Evolutionary conservation across 1,284 basidiomycete genomes (phyloP).

Genomic region (Phenoliferia sp.): DNA sequence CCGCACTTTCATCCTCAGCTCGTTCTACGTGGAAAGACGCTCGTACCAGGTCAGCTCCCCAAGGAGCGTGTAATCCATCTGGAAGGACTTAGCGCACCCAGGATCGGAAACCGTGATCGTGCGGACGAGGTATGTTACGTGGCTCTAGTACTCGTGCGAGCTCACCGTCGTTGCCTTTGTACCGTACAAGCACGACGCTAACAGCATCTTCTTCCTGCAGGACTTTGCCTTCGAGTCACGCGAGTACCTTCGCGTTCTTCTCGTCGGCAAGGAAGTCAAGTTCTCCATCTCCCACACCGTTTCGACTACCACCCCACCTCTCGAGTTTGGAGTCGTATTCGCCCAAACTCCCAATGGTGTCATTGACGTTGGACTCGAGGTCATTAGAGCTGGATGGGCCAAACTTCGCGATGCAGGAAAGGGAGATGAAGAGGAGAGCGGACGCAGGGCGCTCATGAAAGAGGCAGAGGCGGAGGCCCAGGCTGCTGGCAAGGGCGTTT

Average conservation of each 20-base stretch:
- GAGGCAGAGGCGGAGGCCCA: slow-evolving; percentile 73
- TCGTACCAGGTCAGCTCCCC: slow-evolving; percentile 16
- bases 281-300: slow-evolving; percentile 72
- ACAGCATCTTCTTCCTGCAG: slow-evolving; percentile 45
- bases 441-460: slow-evolving; percentile 45
- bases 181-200: neutral
- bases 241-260: slow-evolving; percentile 77
- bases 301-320: slow-evolving; percentile 55
- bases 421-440: slow-evolving; percentile 53
- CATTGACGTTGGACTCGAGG: slow-evolving; percentile 66
- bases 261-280: slow-evolving; percentile 82
- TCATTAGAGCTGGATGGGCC: slow-evolving; percentile 83
- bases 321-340: slow-evolving; percentile 70
- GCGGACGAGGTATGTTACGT: slow-evolving; percentile 69
- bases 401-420: slow-evolving; percentile 76
- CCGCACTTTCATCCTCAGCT: slow-evolving; percentile 51
- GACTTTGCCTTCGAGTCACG: slow-evolving; percentile 88
- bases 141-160: neutral
- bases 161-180: neutral
- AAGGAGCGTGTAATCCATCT: slow-evolving; percentile 62
- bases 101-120: slow-evolving; percentile 68
- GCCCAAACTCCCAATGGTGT: slow-evolving; percentile 41
- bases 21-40: slow-evolving; percentile 24
- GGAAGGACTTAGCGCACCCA: slow-evolving; percentile 73
- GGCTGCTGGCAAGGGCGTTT: slow-evolving; percentile 48